Evolutionary conservation across 1,284 basidiomycete species (phyloP), one percentile per base, ranked within the genome.

Genomic region (Flammula alnicola): DNA sequence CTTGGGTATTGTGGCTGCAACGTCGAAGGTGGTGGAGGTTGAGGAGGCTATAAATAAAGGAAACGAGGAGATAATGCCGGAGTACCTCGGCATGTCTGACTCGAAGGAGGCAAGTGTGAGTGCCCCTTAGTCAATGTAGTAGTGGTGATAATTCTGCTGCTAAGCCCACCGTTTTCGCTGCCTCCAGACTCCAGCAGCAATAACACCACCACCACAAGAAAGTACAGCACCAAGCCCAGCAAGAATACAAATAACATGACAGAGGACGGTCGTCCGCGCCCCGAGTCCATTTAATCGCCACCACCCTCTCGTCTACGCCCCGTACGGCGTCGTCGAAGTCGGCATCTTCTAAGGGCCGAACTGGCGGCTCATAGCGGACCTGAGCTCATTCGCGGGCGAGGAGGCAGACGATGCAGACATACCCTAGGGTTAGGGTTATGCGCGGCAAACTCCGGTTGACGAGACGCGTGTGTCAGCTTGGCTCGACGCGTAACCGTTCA

Each of bases 241-340:
- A n/a, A n/a, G n/a, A n/a, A n/a, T n/a, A 23, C 16, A 12, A 23
- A 14, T 16, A 41, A 12, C 8, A 29, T 25, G 14, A 19, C 17
- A 32, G 3, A 14, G 25, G n/a, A 8, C 19, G 5, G 16, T 19
- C 8, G 16, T 31, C 42, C 57, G 63, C 8, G 42, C 64, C 0
- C 27, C 62, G 6, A 77, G 75, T 44, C 80, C 80, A 0, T 80
- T 81, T 56, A n/a, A 78, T 82, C 45, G 52, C 62, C 1, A 54
- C 66, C 2, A 78, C 81, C 50, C 59, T 83, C 14, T 72, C 73
- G 0, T 58, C 62, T 4, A 81, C 78, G 0, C 77, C 78, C 0
- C 69, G 74, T 1, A 75, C 77, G 1, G 35, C 26, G 3, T 16
- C 53, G 12, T 20, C 40, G 0, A 54, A 51, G 29, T 52, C 47